Base-by-base conservation (phyloP, 2,329 filamentous ascomycete genomes). In the Paraconiothyrium brasiliense region DNA sequence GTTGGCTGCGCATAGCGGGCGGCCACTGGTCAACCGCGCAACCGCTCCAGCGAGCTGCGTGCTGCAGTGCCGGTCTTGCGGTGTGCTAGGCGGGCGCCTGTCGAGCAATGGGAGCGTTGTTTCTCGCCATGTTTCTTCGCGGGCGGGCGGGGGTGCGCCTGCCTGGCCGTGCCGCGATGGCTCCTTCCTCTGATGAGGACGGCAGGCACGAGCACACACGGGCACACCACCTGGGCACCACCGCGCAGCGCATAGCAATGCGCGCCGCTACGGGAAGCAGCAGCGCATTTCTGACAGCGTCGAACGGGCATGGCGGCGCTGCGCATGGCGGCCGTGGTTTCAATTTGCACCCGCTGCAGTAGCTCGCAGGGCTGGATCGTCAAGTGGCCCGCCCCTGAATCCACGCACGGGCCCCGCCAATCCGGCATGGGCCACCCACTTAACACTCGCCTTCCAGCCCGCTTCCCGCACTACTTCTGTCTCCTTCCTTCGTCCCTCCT, bases 401-500 rank as follows among this genome's bases (percentile, higher is more conserved):
- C 13, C 35, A 22, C 22, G 58, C 51, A 44, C 58, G 44, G 48
- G 22, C 58, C 34, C 20, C 47, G 57, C 56, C 39, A 11, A 16
- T 51, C 50, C 46, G 22, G 35, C 57, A 16, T 48, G 44, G 46
- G 50, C 60, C 55, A 43, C 34, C 52, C 57, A 52, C 57, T 56
- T 56, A 56, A 51, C 55, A 37, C 35, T 54, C 39, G 61, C 46
- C 57, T 24, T 57, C 64, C 59, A 47, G 56, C 62, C 61, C 63
- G 60, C 66, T 56, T 60, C 65, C 67, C 64, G 68, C 67, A 49
- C 52, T 67, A 65, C 63, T 58, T 79, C 80, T 66, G 86, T 87
- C 4, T 85, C 85, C 57, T 87, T 76, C 93, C 41, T 73, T 67
- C 30, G 77, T 51, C 57, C 61, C 55, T 54, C 57, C 62, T 63